Conservation (phyloP, 345 rosid species). For the Microthlaspi erraticum region DNA sequence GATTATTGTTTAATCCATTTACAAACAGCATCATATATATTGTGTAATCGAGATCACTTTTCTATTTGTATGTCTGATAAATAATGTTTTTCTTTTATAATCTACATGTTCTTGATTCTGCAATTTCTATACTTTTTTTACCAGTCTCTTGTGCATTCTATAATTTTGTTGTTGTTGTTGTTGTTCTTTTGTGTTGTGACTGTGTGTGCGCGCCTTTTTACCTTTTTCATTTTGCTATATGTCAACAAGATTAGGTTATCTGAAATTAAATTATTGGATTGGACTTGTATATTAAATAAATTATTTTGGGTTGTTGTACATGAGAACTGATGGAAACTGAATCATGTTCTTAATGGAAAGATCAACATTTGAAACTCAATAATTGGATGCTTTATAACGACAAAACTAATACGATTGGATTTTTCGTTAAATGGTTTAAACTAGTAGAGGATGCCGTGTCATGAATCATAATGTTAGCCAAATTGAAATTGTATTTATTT, state of each 20-base stretch:
- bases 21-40: slow-evolving; percentile 7
- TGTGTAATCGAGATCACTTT: slow-evolving; percentile 33
- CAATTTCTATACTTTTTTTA: slow-evolving; percentile 6
- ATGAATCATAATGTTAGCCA: neutral
- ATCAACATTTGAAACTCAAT: slow-evolving; percentile 18
- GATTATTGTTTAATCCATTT: slow-evolving; percentile 31
- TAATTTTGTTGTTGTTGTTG: slow-evolving; percentile 9
- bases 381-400: neutral
- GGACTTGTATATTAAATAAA: slow-evolving; percentile 1
- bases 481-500: neutral
- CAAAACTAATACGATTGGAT: neutral
- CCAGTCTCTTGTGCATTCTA: neutral
- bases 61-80: slow-evolving; percentile 37
- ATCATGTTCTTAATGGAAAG: neutral
- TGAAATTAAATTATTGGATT: slow-evolving; percentile 5
- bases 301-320: slow-evolving; percentile 2
- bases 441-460: neutral
- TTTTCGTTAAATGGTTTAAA: neutral
- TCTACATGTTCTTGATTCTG: slow-evolving; percentile 33
- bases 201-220: neutral
- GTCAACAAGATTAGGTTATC: slow-evolving; percentile 23
- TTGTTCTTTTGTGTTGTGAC: neutral
- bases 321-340: slow-evolving; percentile 5
- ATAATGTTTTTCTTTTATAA: slow-evolving; percentile 9
- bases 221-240: slow-evolving; percentile 13